Evolutionary conservation across 352 stramenopile species (phyloP).

Genomic region (Aphanomyces euteiches): DNA sequence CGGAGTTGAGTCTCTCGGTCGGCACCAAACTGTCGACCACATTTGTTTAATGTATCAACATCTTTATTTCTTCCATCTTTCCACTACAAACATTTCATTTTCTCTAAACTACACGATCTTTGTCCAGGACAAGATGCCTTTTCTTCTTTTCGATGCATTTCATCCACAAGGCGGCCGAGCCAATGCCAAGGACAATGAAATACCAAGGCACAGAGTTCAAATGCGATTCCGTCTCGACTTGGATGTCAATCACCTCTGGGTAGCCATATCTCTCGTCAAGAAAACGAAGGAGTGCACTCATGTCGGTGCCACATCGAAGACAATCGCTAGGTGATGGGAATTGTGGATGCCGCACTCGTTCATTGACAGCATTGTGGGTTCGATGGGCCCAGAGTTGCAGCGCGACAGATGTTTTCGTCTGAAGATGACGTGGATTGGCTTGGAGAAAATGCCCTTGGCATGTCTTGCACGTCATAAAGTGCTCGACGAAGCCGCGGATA

Average conservation of each 20-base stretch:
- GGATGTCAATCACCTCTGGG: background rate
- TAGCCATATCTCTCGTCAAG: background rate
- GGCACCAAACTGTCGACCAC: slow-evolving; percentile 73
- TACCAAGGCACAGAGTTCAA: no score
- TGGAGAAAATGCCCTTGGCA: slow-evolving; percentile 74
- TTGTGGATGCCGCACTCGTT: slow-evolving; percentile 57
- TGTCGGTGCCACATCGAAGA: slow-evolving; percentile 59
- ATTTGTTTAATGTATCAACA: slow-evolving; percentile 31
- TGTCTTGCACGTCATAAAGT: slow-evolving; percentile 77
- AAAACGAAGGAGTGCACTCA: background rate
- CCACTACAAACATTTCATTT: no score
- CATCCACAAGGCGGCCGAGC: no score
- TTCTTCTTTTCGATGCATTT: no score
- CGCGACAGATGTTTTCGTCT: slow-evolving; percentile 61
- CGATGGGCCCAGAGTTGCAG: slow-evolving; percentile 75
- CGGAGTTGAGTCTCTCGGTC: slow-evolving; percentile 64
- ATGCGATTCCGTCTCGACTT: no score
- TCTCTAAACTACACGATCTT: no score
- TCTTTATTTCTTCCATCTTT: no score
- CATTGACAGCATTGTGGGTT: slow-evolving; percentile 82
- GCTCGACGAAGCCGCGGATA: slow-evolving; percentile 77
- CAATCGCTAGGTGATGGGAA: slow-evolving; percentile 70
- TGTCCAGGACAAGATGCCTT: no score
- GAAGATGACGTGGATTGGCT: slow-evolving; percentile 60
- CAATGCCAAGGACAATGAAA: no score